A percentile compares a stretch with the other conserved stretches of the same genome.
Evolutionary conservation across 768 basidiomycete genomes (phyloP).

Genomic region (Hirschioporus abietinus): DNA sequence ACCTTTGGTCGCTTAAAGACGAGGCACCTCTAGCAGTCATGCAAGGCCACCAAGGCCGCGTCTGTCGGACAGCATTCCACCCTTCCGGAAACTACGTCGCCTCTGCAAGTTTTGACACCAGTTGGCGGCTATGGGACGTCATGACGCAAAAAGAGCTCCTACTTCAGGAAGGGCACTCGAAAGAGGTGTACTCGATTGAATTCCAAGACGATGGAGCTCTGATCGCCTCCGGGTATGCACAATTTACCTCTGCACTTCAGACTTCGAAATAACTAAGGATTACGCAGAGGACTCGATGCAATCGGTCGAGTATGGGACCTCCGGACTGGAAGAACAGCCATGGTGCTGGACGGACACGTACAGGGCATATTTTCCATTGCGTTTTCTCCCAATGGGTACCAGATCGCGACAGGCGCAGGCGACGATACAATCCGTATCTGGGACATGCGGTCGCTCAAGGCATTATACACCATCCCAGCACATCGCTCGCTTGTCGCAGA

Average conservation of each 20-base stretch:
- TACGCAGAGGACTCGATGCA: slow-evolving; percentile 82
- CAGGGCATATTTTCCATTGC: slow-evolving; percentile 86
- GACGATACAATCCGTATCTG: slow-evolving; percentile 99
- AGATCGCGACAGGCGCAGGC: slow-evolving; percentile 94
- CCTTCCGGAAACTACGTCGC: slow-evolving; percentile 92
- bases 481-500: slow-evolving; percentile 95
- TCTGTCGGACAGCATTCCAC: slow-evolving; percentile 94
- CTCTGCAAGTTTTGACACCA: slow-evolving; percentile 94
- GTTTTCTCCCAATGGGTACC: slow-evolving; percentile 96
- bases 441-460: slow-evolving; percentile 92
- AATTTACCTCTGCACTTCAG: too few relatives aligned
- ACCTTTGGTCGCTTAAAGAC: slow-evolving; percentile 88
- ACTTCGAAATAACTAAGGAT: slow-evolving; percentile 4
- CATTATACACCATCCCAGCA: slow-evolving; percentile 94
- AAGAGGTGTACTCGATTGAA: slow-evolving; percentile 93
- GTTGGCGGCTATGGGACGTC: slow-evolving; percentile 97
- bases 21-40: slow-evolving; percentile 83
- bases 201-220: slow-evolving; percentile 95
- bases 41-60: slow-evolving; percentile 84
- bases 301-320: slow-evolving; percentile 98
- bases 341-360: slow-evolving; percentile 97
- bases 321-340: slow-evolving; percentile 90
- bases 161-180: slow-evolving; percentile 94
- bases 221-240: slow-evolving; percentile 81
- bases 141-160: slow-evolving; percentile 74